Percentiles rank a stretch among this genome's conserved stretches.
Conservation (phyloP, 345 rosid species). For the Eucalyptus virginea region DNA sequence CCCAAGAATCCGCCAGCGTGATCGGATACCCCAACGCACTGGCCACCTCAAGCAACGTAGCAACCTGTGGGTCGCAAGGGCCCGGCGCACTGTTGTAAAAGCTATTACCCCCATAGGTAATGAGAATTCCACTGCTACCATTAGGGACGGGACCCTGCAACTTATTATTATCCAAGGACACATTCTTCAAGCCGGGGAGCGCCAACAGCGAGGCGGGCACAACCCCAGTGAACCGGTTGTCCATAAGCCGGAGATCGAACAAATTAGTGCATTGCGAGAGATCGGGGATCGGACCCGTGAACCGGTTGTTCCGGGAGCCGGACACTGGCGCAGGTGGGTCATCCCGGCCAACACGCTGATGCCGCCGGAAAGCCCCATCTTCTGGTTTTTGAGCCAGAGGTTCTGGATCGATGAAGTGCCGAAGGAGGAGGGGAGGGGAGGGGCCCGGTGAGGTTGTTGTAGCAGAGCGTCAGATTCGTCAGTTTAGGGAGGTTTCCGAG, state of each 20-base stretch:
- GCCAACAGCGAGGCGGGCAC: constrained; percentile 30
- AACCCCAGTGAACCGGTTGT: constrained; percentile 56
- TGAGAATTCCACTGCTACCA: constrained; percentile 9
- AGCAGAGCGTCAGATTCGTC: constrained; percentile 35
- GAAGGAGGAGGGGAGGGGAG: constrained; percentile 56
- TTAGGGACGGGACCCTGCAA: constrained; percentile 65
- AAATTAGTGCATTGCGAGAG: constrained; percentile 34
- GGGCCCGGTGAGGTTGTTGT: constrained; percentile 58
- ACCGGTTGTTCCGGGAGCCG: constrained; percentile 63
- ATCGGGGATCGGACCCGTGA: constrained; percentile 70
- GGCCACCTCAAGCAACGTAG: constrained; percentile 42
- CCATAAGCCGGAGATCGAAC: constrained; percentile 59
- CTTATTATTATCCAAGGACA: constrained; percentile 51
- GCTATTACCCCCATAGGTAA: constrained; percentile 10
- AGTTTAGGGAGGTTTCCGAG: constrained; percentile 32
- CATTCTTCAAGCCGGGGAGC: constrained; percentile 17
- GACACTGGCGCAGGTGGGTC: constrained; percentile 33
- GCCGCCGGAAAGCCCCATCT: constrained; percentile 39
- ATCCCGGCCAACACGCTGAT: constrained; percentile 47
- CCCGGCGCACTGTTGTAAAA: constrained; percentile 17
- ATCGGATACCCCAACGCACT: constrained; percentile 55
- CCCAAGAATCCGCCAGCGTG: constrained; percentile 55
- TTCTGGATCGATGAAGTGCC: constrained; percentile 26
- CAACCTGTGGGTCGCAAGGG: constrained; percentile 50
- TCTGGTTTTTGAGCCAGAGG: constrained; percentile 65